Evolutionary conservation across 768 basidiomycete genomes (phyloP), one percentile per base, ranked within the genome.

Genomic region (Lentinus tigrinus): DNA sequence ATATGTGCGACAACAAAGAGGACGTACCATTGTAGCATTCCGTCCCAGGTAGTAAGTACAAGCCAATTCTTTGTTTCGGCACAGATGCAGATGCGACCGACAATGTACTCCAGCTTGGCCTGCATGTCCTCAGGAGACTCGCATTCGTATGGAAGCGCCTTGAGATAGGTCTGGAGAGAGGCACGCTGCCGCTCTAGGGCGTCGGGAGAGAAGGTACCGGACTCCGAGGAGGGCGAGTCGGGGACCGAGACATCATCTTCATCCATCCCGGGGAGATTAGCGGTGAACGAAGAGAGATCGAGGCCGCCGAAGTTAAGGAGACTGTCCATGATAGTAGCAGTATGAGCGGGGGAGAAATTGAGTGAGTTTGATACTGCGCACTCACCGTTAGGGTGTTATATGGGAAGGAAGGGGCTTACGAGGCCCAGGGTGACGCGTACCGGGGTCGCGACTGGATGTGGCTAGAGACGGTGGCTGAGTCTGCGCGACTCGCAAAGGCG

Each of bases 1-100:
- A 26, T 13, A 43, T 37, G 43, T 55, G 24, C 56, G 26, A 52
- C 31, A 31, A 7, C 34, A 40, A 21, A 49, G 24, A 28, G 42
- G 47, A 66, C 78, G 61, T 67, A 86, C 91, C 88, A 91, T 75
- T 91, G 88, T 31, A 93, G 75, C 73, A 86, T 78, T 17, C 85
- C 86, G 71, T 92, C 89, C 90, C 91, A 93, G 7, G 84, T 85
- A 26, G 85, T 82, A 42, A 91, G 77, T 19, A 83, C 76, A 34
- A 81, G 74, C 91, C 91, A 93, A 63, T 89, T 87, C 75, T 84
- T 85, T 48, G 86, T 76, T 69, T 85, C 83, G n/a, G 85, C 87
- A 61, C 87, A 88, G 23, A 91, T 74, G 59, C 78, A 73, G 46
- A 93, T 82, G 72, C 81, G 88, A 43, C 81, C 78, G 10, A 91